A percentile compares a stretch with the other conserved stretches of the same genome.
Evolutionary conservation across 2,329 filamentous ascomycete genomes (phyloP).

Genomic region (Madurella fahalii): DNA sequence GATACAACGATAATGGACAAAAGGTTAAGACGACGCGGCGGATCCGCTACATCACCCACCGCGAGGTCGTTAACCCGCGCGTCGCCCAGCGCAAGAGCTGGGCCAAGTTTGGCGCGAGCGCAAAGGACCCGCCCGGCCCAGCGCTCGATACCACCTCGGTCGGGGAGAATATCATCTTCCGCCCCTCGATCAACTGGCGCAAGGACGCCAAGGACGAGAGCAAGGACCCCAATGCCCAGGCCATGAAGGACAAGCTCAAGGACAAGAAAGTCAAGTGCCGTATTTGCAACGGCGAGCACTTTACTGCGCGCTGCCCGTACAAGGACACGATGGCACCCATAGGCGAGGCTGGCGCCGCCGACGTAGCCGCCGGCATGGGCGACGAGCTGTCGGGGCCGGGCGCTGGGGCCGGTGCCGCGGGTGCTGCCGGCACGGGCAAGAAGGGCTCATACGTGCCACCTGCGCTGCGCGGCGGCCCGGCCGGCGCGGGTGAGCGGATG

Average conservation of each 20-base stretch:
- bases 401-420: conserved; percentile 47
- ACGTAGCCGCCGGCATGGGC: conserved; percentile 52
- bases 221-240: conserved; percentile 67
- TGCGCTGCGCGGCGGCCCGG: conserved; percentile 69
- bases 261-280: conserved; percentile 99
- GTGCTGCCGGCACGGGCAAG: conserved; percentile 60
- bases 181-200: conserved; percentile 90
- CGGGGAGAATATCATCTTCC: conserved; percentile 97
- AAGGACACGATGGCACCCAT: conserved; percentile 98
- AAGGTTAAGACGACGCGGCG: conserved; percentile 97
- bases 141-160: conserved; percentile 86
- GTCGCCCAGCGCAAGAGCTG: conserved; percentile 92
- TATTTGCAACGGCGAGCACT: conserved; percentile 98
- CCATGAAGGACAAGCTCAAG: conserved; percentile 79
- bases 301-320: conserved; percentile 98
- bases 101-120: conserved; percentile 88
- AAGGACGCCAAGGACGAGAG: conserved; percentile 76
- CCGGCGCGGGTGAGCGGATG: conserved; percentile 74
- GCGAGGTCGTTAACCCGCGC: conserved; percentile 91
- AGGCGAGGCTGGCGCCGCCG: conserved; percentile 57
- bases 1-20: conserved; percentile 86
- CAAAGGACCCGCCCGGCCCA: conserved; percentile 78
- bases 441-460: conserved; percentile 90
- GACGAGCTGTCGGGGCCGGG: conserved; percentile 44
- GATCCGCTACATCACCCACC: conserved; percentile 86